Evolutionary conservation across 805 yeast genomes (phyloP).

Genomic region (Candida sanyiensis): DNA sequence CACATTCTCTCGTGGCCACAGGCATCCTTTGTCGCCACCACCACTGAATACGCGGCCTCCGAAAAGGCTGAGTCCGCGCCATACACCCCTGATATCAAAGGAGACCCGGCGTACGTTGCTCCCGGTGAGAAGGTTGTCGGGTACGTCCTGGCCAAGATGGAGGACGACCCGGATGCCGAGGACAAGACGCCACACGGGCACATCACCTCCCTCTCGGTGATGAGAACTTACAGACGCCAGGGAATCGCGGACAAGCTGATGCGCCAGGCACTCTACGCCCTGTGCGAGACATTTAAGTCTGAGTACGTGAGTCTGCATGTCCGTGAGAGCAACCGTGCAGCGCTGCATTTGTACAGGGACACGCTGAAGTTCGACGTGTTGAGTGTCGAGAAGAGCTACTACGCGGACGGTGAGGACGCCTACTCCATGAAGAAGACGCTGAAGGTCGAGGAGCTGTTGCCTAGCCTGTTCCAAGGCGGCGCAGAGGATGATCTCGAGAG

Average conservation of each 20-base stretch:
- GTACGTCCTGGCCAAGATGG: constrained; percentile 93
- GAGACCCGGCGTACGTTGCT: constrained; percentile 59
- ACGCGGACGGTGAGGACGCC: constrained; percentile 97
- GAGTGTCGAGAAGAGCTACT: constrained; percentile 79
- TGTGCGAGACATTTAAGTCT: constrained; percentile 77
- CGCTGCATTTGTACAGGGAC: constrained; percentile 83
- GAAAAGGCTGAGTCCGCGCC: no score
- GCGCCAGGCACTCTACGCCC: constrained; percentile 75
- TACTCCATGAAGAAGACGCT: constrained; percentile 83
- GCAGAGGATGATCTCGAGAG: constrained; percentile 51
- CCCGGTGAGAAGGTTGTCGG: constrained; percentile 86
- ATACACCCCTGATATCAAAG: constrained; percentile 30
- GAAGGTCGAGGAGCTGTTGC: constrained; percentile 53
- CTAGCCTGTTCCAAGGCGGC: constrained; percentile 48
- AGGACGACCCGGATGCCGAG: constrained; percentile 78
- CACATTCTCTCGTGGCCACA: constrained; percentile 97
- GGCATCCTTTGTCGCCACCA: constrained; percentile 91
- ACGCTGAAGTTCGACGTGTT: constrained; percentile 79
- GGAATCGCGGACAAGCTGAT: constrained; percentile 90
- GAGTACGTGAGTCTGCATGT: constrained; percentile 88
- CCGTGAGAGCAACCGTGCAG: constrained; percentile 89
- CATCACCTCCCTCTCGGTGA: constrained; percentile 87
- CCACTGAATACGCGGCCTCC: constrained; percentile 54
- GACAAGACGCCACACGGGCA: constrained; percentile 82
- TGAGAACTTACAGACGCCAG: constrained; percentile 92